Percentiles rank a stretch among this genome's conserved stretches.
phyloP scores from a whole-genome alignment of 805 yeast genomes.

The Wickerhamomyces mucosus region DNA sequence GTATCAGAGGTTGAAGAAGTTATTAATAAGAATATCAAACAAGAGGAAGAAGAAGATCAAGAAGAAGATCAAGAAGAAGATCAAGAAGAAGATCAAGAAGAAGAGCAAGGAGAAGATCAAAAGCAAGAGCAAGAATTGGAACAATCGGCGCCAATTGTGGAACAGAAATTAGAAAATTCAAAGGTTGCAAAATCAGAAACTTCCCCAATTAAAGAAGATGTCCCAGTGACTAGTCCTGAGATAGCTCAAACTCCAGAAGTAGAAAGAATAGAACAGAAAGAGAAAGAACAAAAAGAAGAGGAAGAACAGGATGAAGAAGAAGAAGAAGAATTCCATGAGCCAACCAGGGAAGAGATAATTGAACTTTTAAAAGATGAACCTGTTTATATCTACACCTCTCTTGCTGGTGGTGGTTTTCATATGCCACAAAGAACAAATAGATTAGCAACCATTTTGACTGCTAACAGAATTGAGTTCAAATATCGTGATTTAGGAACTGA shows the following conservation, averaged over 20 bases:
- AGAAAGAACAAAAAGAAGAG: background rate
- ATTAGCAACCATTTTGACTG: slow-evolving; percentile 62
- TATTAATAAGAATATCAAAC: too few relatives aligned
- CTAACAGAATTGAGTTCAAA: slow-evolving; percentile 58
- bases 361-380: slow-evolving; percentile 35
- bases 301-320: slow-evolving; percentile 4
- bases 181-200: too few relatives aligned
- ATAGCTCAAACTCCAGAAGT: too few relatives aligned
- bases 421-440: slow-evolving; percentile 72
- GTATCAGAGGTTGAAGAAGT: too few relatives aligned
- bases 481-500: slow-evolving; percentile 82
- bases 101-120: background rate
- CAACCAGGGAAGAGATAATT: slow-evolving; percentile 20
- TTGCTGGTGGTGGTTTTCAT: slow-evolving; percentile 79
- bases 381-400: slow-evolving; percentile 71
- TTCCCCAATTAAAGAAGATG: too few relatives aligned
- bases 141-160: too few relatives aligned
- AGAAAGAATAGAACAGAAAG: too few relatives aligned
- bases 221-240: too few relatives aligned
- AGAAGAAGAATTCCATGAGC: slow-evolving; percentile 17
- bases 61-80: slow-evolving; percentile 1
- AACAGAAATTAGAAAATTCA: too few relatives aligned
- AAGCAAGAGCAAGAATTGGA: slow-evolving; percentile 5
- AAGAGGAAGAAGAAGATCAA: too few relatives aligned
- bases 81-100: slow-evolving; percentile 1